Conservation (phyloP, 352 stramenopile species). For the Peronospora belbahrii region DNA sequence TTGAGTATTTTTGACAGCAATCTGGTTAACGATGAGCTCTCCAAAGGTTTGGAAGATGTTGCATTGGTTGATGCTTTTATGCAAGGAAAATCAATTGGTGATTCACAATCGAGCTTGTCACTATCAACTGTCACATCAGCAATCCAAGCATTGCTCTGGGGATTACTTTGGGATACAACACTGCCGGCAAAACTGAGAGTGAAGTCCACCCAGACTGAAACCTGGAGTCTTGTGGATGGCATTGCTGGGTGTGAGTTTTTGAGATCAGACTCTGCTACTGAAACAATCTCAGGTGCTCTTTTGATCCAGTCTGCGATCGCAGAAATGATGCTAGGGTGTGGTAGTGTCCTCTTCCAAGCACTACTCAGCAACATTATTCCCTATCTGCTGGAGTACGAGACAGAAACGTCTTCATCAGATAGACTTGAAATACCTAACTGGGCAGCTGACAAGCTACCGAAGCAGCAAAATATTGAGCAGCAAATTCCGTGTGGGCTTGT, state of each 20-base stretch:
- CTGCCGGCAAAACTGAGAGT: slow-evolving; percentile 1
- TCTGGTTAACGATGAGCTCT: slow-evolving; percentile 4
- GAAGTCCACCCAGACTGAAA: slow-evolving; percentile 8
- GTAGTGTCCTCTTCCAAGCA: slow-evolving; percentile 10
- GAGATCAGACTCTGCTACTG: background rate
- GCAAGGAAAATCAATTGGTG: background rate
- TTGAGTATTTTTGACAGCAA: slow-evolving; percentile 12
- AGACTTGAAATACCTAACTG: slow-evolving; percentile 12
- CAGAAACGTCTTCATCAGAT: background rate
- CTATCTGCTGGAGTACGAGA: slow-evolving; percentile 22
- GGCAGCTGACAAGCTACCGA: background rate
- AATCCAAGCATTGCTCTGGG: slow-evolving; percentile 26
- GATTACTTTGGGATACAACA: slow-evolving; percentile 23
- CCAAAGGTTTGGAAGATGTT: slow-evolving; percentile 11
- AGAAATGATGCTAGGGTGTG: slow-evolving; percentile 27
- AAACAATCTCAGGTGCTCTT: slow-evolving; percentile 10
- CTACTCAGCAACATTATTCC: slow-evolving; percentile 15
- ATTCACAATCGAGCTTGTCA: background rate
- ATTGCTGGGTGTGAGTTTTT: slow-evolving; percentile 13
- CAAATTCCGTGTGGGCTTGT: slow-evolving; percentile 7
- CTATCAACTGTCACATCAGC: slow-evolving; percentile 8
- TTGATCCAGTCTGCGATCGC: slow-evolving; percentile 23
- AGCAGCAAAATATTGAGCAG: slow-evolving; percentile 1
- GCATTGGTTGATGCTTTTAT: slow-evolving; percentile 7
- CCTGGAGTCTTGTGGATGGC: slow-evolving; percentile 14